These are phyloP conservation scores for Sideroxylon spinosum DNA, from an alignment of 179 eudicot genomes.

Conservation along the genomic window DNA sequence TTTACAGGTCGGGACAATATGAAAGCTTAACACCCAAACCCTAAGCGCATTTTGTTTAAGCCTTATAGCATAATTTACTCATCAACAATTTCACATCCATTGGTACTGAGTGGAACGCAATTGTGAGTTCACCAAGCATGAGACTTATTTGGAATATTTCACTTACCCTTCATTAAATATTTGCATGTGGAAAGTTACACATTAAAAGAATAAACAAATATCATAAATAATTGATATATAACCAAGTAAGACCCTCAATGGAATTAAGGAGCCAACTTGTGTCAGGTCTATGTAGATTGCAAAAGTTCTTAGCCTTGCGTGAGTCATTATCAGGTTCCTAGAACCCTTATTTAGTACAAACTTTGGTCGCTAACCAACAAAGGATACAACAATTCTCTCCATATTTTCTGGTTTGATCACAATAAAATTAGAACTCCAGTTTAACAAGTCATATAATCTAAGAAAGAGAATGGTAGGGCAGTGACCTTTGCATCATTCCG, in stretches of 20 bases:
- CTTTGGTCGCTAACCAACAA: neutral
- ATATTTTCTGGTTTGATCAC: neutral
- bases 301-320: neutral
- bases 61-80: neutral
- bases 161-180: neutral
- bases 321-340: neutral
- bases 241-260: neutral
- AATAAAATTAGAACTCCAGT: neutral
- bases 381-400: neutral
- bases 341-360: neutral
- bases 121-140: neutral
- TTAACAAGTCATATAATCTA: neutral
- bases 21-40: neutral
- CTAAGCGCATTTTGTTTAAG: neutral
- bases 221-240: neutral
- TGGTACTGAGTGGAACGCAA: neutral
- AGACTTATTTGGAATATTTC: neutral
- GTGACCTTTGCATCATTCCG: slow-evolving; percentile 67
- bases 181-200: neutral
- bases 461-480: neutral
- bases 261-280: neutral
- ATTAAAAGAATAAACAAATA: too few relatives aligned
- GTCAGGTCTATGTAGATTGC: neutral
- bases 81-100: neutral
- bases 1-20: neutral